Evolutionary conservation across 2,329 filamentous ascomycete species (phyloP).

Genomic region (Paecilomyces dactylethromorphus): DNA sequence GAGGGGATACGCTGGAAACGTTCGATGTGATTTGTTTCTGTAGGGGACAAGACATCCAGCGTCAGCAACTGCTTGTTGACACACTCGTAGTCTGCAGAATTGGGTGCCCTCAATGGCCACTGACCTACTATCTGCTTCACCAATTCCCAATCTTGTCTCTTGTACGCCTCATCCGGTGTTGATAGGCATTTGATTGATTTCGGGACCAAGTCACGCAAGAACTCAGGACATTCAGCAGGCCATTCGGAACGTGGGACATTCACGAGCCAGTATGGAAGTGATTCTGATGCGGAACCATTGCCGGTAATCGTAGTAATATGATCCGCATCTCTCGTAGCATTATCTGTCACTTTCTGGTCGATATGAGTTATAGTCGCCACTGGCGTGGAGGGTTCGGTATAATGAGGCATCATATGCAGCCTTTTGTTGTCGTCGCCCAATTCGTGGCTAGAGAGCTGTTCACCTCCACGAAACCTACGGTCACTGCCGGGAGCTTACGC

Average conservation of each 20-base stretch:
- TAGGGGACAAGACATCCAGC: neutral
- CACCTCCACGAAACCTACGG: too few species aligned
- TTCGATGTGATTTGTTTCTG: conserved; percentile 62
- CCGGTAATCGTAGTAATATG: neutral
- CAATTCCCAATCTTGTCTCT: conserved; percentile 60
- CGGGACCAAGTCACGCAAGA: conserved; percentile 53
- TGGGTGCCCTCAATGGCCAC: conserved; percentile 9
- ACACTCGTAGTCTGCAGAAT: neutral
- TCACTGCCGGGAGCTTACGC: neutral
- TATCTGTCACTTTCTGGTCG: conserved; percentile 13
- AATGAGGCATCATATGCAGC: neutral
- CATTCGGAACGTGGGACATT: conserved; percentile 63
- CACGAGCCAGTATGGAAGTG: conserved; percentile 70
- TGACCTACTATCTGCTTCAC: conserved; percentile 57
- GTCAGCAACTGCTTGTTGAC: neutral
- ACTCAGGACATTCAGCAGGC: conserved; percentile 63
- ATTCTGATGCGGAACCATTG: conserved; percentile 3
- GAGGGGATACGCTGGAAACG: conserved; percentile 70
- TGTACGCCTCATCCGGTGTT: conserved; percentile 63
- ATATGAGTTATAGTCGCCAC: conserved; percentile 2
- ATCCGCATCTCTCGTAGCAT: conserved; percentile 5
- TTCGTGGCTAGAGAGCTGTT: neutral
- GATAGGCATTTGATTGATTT: conserved; percentile 67
- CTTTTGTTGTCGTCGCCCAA: neutral
- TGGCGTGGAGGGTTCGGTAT: neutral